Conservation (phyloP, 192 early-diverging fungal species). For the Gorgonomyces haynaldii region DNA sequence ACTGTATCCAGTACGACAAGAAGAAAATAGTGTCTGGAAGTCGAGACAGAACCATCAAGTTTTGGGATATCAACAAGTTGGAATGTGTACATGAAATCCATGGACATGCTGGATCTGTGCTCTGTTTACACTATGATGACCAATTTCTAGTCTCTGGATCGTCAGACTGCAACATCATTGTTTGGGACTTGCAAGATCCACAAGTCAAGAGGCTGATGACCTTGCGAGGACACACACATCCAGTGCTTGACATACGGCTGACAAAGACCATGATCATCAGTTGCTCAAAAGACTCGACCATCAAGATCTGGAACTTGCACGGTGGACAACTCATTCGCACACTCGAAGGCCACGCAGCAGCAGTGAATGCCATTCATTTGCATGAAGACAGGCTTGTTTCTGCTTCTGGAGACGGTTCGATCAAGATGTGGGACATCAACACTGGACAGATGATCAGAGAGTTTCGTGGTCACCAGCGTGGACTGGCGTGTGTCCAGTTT, state of each 20-base stretch:
- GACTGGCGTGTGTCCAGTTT: conserved; percentile 83
- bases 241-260: conserved; percentile 88
- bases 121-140: conserved; percentile 46
- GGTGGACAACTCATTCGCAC: conserved; percentile 51
- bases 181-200: conserved; percentile 43
- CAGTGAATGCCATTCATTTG: conserved; percentile 86
- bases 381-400: conserved; percentile 58
- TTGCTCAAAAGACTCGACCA: conserved; percentile 87
- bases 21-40: conserved; percentile 32
- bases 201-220: conserved; percentile 21
- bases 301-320: conserved; percentile 70
- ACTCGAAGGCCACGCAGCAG: conserved; percentile 69
- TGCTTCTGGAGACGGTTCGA: conserved; percentile 72
- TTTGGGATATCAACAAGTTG: conserved; percentile 29
- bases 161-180: conserved; percentile 33
- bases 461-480: conserved; percentile 28
- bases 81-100: conserved; percentile 10
- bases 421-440: conserved; percentile 69
- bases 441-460: conserved; percentile 25
- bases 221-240: conserved; percentile 63
- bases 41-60: conserved; percentile 31
- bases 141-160: conserved; percentile 37
- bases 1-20: conserved; percentile 43
- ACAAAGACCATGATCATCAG: conserved; percentile 55
- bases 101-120: conserved; percentile 37